phyloP scores from a whole-genome alignment of 345 rosid genomes.

The Pseudoturritis turrita region DNA sequence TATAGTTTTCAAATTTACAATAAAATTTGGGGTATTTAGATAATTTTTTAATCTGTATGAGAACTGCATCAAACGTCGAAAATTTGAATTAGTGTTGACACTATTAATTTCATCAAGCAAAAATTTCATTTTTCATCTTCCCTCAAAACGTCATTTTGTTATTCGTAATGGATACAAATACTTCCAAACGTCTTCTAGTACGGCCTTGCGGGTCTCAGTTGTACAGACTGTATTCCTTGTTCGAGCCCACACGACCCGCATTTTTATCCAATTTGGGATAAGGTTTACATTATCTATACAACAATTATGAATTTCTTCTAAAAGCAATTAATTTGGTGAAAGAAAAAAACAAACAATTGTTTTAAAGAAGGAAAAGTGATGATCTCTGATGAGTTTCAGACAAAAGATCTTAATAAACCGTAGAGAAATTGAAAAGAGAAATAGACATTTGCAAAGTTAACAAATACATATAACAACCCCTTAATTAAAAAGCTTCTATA shows the following conservation, averaged over 20 bases:
- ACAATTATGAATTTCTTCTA: not conserved
- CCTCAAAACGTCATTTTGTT: not conserved
- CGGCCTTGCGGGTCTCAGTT: not conserved
- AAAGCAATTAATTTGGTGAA: not conserved
- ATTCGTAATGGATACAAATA: not conserved
- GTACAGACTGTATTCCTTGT: not conserved
- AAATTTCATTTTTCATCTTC: too few relatives aligned
- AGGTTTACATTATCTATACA: not conserved
- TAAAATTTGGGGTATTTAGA: too few relatives aligned
- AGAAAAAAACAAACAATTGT: not conserved
- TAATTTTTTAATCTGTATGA: too few relatives aligned
- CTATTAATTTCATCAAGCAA: too few relatives aligned
- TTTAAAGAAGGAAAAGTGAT: not conserved
- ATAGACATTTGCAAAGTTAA: not conserved
- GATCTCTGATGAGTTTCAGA: not conserved
- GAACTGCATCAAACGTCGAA: too few relatives aligned
- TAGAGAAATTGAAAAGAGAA: not conserved
- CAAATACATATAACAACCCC: not conserved
- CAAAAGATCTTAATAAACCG: not conserved
- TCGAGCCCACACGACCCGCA: not conserved
- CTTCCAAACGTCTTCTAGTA: not conserved
- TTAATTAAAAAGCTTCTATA: not conserved
- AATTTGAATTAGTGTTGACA: too few relatives aligned
- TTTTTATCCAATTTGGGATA: constrained; percentile 3
- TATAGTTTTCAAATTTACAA: too few relatives aligned